Evolutionary conservation across 179 eudicot genomes (phyloP).

Genomic region (Nepenthes alata): DNA sequence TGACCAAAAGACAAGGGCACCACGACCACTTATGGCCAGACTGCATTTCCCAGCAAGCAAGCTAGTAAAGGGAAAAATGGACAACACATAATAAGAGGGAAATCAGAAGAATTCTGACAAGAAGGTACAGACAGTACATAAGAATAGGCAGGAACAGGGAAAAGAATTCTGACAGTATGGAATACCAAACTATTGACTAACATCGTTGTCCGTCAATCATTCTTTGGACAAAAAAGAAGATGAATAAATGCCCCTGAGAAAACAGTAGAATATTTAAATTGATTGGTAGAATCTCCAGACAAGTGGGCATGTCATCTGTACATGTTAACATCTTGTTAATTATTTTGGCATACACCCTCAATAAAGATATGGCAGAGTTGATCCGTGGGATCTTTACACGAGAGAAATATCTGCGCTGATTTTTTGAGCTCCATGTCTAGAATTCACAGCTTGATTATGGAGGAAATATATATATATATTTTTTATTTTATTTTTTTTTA

Average conservation of each 20-base stretch:
- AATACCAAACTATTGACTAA: conserved; percentile 13
- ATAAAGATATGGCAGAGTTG: too few relatives aligned
- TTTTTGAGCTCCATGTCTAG: too few relatives aligned
- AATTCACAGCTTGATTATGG: too few relatives aligned
- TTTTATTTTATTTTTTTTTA: too few relatives aligned
- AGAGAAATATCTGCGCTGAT: too few relatives aligned
- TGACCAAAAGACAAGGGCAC: conserved; percentile 25
- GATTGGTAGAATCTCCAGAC: background rate
- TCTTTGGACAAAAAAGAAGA: background rate
- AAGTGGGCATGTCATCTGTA: conserved; percentile 6
- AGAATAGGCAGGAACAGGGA: conserved; percentile 1
- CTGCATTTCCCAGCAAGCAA: conserved; percentile 38
- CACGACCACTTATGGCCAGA: conserved; percentile 41
- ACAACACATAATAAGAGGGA: conserved; percentile 4
- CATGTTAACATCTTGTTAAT: conserved; percentile 1
- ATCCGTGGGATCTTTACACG: too few relatives aligned
- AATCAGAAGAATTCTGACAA: conserved; percentile 1
- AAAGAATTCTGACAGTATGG: conserved; percentile 6
- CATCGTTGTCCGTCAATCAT: conserved; percentile 13
- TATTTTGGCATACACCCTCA: background rate
- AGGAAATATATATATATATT: too few relatives aligned
- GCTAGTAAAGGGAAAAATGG: conserved; percentile 18
- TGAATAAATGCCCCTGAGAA: conserved; percentile 1
- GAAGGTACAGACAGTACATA: conserved; percentile 10
- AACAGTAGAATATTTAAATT: conserved; percentile 1